Evolutionary conservation across 805 yeast species (phyloP), one percentile per base, ranked within the genome.

Genomic region (Wickerhamomyces chaumierensis): DNA sequence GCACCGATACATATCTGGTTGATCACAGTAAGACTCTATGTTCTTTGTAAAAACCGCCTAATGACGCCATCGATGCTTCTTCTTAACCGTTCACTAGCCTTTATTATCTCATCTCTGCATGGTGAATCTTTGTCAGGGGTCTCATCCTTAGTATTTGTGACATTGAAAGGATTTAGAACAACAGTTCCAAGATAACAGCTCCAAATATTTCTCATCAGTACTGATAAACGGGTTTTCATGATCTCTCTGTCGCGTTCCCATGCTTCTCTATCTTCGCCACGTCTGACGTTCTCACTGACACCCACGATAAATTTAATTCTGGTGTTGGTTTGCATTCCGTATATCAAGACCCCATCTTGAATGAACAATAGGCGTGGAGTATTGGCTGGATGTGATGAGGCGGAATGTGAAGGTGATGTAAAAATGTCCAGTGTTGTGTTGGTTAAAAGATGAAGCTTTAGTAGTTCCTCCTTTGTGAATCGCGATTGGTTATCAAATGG

Each of bases 341-440:
- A 80, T 21, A 81, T 80, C 23, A 73, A 65, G 21, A 78, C 65
- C 3, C 74, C 81, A 47, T 80, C 86, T 43, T 81, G 82, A 3
- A 77, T 71, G 53, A 80, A 78, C 28, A 81, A 58, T 20, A 81
- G 58, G 7, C 47, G 40, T 3, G 49, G 47, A 16, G 68, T 59
- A 35, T 59, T 63, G 9, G 52, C 52, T 14, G 51, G 58, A 21
- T 21, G 25, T 21, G 25, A 21, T 21, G 25, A 21, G 0, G 76
- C 74, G 23, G 58, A 57, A 39, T 62, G 62, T 15, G 56, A 60
- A 4, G 70, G 65, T 2, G 81, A 72, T 27, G 76, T 65, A 49
- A 81, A 78, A 17, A 78, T 69, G 54, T 81, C 88, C 18, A 81
- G 59, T 5, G 86, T 76, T 81, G 81, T 79, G 52, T 81, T 85